These are phyloP conservation scores for Erythrophleum fordii DNA, from an alignment of 306 rosid species.

Conservation along the genomic window DNA sequence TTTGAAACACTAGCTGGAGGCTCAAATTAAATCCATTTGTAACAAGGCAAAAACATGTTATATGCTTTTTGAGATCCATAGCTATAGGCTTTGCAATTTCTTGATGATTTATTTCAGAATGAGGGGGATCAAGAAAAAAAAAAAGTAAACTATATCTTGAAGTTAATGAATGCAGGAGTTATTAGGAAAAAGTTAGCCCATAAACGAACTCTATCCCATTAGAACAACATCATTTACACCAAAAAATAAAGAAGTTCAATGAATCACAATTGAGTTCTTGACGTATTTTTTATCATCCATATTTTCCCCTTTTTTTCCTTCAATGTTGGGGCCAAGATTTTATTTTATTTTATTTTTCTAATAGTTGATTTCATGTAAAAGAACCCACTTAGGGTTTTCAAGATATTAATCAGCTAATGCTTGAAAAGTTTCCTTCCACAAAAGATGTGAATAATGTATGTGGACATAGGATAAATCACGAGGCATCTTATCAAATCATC, in stretches of 20 bases:
- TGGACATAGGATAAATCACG: slow-evolving; percentile 40
- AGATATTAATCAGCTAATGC: neutral
- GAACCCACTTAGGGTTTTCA: slow-evolving; percentile 18
- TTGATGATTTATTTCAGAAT: neutral
- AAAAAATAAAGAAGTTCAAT: neutral
- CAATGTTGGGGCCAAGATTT: too few species aligned
- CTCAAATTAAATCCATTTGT: neutral
- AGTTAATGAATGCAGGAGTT: neutral
- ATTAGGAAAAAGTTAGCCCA: neutral
- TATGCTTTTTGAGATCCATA: neutral
- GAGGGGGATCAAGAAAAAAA: neutral
- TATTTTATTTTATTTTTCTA: neutral
- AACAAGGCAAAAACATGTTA: neutral
- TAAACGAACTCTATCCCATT: neutral
- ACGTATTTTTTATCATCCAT: neutral
- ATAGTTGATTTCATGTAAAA: slow-evolving; percentile 40
- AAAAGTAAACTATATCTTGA: neutral
- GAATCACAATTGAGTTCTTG: neutral
- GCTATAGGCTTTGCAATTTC: neutral
- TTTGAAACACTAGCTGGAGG: neutral
- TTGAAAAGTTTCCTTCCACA: slow-evolving; percentile 38
- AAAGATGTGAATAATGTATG: slow-evolving; percentile 43
- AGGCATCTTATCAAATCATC: slow-evolving; percentile 40
- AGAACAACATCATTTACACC: neutral
- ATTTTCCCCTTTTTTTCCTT: neutral